Evolutionary conservation across 148 eudicot species (phyloP).

Genomic region (Vaccinium darrowii): DNA sequence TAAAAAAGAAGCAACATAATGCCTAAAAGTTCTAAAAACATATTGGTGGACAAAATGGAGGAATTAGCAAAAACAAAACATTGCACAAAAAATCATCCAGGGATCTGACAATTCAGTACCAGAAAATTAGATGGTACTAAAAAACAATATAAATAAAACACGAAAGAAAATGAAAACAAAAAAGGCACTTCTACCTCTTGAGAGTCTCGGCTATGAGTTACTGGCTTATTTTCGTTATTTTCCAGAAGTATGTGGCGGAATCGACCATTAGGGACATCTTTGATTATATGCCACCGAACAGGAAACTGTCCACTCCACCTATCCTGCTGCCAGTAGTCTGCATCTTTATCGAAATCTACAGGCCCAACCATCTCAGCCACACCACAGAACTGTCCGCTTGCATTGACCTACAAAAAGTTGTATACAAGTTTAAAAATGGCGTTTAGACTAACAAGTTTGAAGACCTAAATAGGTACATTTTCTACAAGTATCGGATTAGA

Average conservation of each 20-base stretch:
- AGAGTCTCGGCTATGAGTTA: slow-evolving; percentile 95
- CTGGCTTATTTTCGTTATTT: slow-evolving; percentile 95
- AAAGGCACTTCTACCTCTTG: slow-evolving; percentile 65
- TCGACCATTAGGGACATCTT: slow-evolving; percentile 86
- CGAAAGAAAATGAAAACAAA: background rate
- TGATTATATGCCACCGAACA: slow-evolving; percentile 81
- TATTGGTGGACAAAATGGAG: background rate
- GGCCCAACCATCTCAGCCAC: slow-evolving; percentile 93
- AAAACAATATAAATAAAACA: background rate
- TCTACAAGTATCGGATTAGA: background rate
- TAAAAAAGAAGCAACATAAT: background rate
- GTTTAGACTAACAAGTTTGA: background rate
- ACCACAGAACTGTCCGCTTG: slow-evolving; percentile 96
- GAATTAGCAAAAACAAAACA: background rate
- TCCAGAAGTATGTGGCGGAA: slow-evolving; percentile 89
- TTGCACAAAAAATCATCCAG: background rate
- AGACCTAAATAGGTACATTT: background rate
- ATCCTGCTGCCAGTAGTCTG: slow-evolving; percentile 97
- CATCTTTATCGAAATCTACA: slow-evolving; percentile 82
- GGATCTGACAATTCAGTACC: background rate
- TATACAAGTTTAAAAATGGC: background rate
- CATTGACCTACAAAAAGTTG: slow-evolving; percentile 67
- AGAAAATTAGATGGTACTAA: background rate
- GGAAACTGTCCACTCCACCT: slow-evolving; percentile 97
- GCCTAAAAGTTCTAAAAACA: background rate